phyloP scores from a whole-genome alignment of 345 rosid genomes.

The Heritiera fomes region DNA sequence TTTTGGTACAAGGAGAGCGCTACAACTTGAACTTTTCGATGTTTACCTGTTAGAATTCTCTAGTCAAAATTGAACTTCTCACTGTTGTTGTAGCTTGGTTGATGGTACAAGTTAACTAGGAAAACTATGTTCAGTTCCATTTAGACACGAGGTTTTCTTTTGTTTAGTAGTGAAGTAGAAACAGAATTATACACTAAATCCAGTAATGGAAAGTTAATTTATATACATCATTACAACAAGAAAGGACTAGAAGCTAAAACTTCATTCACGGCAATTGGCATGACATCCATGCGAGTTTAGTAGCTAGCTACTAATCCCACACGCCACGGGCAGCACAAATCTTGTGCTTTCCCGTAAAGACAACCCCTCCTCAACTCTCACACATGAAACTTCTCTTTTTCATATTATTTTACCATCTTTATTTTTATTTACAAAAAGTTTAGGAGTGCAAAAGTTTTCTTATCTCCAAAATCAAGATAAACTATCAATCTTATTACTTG shows the following conservation, averaged over 20 bases:
- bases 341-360: slow-evolving; percentile 56
- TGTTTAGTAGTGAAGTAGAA: not conserved
- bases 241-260: not conserved
- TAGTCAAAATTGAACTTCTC: not conserved
- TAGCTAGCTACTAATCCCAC: slow-evolving; percentile 46
- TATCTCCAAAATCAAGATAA: no score
- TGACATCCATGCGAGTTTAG: slow-evolving; percentile 46
- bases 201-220: not conserved
- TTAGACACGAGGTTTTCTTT: not conserved
- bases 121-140: not conserved
- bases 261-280: slow-evolving; percentile 18
- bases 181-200: no score
- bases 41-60: not conserved
- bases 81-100: not conserved
- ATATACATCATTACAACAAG: not conserved
- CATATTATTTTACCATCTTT: not conserved
- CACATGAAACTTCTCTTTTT: not conserved
- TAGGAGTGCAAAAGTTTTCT: no score
- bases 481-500: no score
- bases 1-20: not conserved
- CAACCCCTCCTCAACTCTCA: slow-evolving; percentile 23
- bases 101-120: not conserved
- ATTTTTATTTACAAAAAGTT: no score
- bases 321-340: slow-evolving; percentile 88
- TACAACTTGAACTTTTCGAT: not conserved